A percentile compares a stretch with the other conserved stretches of the same genome.
Conservation (phyloP, 352 stramenopile species). For the Phytopythium delawarense region DNA sequence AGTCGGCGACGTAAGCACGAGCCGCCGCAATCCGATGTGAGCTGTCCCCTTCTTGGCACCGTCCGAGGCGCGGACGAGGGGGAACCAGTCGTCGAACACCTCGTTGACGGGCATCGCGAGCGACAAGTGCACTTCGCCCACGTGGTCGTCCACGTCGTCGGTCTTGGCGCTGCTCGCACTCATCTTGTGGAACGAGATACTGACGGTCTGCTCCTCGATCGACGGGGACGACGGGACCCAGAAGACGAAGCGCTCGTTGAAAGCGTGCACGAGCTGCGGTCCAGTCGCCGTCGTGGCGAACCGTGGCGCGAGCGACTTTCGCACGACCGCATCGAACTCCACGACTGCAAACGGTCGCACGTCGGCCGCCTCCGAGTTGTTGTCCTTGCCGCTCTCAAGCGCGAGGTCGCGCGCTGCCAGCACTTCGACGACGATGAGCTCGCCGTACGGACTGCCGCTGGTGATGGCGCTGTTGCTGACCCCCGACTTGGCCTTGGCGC, state of each 20-base stretch:
- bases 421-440: constrained; percentile 64
- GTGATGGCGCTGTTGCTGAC: constrained; percentile 18
- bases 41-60: constrained; percentile 50
- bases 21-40: constrained; percentile 42
- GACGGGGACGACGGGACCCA: constrained; percentile 47
- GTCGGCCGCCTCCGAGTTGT: constrained; percentile 23
- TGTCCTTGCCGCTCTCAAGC: constrained; percentile 31
- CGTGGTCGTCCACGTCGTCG: constrained; percentile 38
- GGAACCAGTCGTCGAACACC: constrained; percentile 65
- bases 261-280: constrained; percentile 21
- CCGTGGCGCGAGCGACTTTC: constrained; percentile 30
- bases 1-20: constrained; percentile 50
- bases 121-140: constrained; percentile 68
- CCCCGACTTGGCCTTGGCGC: constrained; percentile 4
- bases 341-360: constrained; percentile 34
- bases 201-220: constrained; percentile 38
- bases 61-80: constrained; percentile 48
- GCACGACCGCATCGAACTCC: constrained; percentile 29
- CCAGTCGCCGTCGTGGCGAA: constrained; percentile 8
- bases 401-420: constrained; percentile 47
- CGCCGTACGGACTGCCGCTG: constrained; percentile 51
- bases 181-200: constrained; percentile 37
- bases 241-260: constrained; percentile 76
- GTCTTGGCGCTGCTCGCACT: constrained; percentile 13
- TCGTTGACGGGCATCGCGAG: constrained; percentile 65